Percentiles rank a stretch among this genome's conserved stretches.
phyloP scores from a whole-genome alignment of 2,329 filamentous ascomycete species.

The Tolypocladium cylindrosporum region DNA sequence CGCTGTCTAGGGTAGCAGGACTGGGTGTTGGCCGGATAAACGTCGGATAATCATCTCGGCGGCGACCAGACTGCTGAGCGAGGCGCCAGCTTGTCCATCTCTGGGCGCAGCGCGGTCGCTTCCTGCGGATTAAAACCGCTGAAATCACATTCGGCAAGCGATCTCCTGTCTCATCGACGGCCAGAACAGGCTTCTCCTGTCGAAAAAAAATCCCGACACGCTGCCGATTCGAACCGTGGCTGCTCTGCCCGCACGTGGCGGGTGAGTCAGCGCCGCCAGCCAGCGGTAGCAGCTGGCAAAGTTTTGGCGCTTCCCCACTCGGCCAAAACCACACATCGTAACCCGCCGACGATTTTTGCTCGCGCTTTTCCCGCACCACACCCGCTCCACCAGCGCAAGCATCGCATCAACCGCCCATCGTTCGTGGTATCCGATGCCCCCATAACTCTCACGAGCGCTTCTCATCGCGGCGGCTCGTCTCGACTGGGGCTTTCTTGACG shows the following conservation, averaged over 20 bases:
- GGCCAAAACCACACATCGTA: neutral
- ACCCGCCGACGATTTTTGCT: neutral
- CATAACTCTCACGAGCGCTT: neutral
- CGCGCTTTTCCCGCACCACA: neutral
- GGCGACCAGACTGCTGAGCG: neutral
- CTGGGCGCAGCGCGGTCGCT: neutral
- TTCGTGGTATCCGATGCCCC: neutral
- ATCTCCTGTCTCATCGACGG: fast-evolving
- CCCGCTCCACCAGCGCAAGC: neutral
- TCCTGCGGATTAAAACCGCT: neutral
- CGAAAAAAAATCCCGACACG: neutral
- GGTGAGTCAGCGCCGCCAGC: neutral
- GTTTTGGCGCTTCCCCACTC: neutral
- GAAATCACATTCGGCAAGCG: neutral
- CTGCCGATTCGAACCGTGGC: neutral
- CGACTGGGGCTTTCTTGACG: neutral
- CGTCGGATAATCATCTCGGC: neutral
- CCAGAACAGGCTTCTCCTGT: neutral
- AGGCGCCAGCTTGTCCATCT: neutral
- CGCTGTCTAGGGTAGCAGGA: neutral
- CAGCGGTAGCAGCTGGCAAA: neutral
- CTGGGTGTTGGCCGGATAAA: neutral
- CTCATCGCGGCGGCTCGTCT: neutral
- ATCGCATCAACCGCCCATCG: neutral
- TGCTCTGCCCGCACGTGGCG: neutral